A percentile compares a stretch with the other conserved stretches of the same genome.
Conservation (phyloP, 805 yeast species). For the Candida coquimbonensis region DNA sequence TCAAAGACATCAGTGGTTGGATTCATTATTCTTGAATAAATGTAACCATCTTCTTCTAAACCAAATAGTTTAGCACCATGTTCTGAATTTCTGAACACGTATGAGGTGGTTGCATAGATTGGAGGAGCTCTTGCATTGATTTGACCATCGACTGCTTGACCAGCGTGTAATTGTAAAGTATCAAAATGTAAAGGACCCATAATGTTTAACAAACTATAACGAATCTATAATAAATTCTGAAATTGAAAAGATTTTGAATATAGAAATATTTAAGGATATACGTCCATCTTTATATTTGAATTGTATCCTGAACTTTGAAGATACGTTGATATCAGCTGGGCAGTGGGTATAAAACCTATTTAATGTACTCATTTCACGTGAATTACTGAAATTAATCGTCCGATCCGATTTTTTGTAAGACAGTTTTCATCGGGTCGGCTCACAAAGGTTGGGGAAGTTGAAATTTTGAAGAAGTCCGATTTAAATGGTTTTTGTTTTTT, state of each 20-base stretch:
- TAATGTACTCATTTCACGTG: conserved; percentile 1
- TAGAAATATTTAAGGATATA: background rate
- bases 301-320: too few relatives aligned
- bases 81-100: conserved; percentile 77
- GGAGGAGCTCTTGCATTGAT: conserved; percentile 79
- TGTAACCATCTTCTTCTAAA: conserved; percentile 74
- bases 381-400: background rate
- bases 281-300: too few relatives aligned
- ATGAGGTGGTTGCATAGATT: conserved; percentile 87
- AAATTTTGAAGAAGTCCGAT: too few relatives aligned
- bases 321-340: background rate
- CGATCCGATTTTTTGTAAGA: background rate
- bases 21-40: conserved; percentile 85
- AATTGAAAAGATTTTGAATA: background rate
- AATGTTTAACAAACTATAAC: background rate
- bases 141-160: conserved; percentile 64
- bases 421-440: background rate
- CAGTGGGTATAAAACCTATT: background rate
- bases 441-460: background rate
- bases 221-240: background rate
- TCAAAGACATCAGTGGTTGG: conserved; percentile 93
- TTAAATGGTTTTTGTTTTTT: too few relatives aligned
- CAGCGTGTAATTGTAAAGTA: conserved; percentile 92
- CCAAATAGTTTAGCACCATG: conserved; percentile 92
- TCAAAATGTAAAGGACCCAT: conserved; percentile 59